phyloP scores from a whole-genome alignment of 2,329 filamentous ascomycete genomes.

The Fusarium sp. region DNA sequence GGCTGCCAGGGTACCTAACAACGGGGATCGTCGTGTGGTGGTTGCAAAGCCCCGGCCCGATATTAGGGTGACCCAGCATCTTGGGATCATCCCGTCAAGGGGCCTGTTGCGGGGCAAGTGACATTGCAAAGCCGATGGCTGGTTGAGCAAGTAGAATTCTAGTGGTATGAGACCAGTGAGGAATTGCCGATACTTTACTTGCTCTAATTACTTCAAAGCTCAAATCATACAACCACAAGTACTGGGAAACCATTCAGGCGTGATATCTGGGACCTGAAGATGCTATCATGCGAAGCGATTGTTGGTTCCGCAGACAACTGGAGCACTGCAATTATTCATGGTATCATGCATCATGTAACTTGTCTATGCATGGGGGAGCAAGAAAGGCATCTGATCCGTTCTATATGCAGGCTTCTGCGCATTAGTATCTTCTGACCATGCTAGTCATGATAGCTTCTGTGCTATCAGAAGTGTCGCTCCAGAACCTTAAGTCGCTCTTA shows the following conservation, averaged over 20 bases:
- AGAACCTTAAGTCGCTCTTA: background rate
- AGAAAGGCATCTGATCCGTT: conserved; percentile 25
- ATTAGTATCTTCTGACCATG: conserved; percentile 21
- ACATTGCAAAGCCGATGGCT: background rate
- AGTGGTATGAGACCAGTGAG: background rate
- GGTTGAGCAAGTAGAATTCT: conserved; percentile 2
- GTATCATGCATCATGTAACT: conserved; percentile 42
- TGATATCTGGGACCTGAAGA: conserved; percentile 9
- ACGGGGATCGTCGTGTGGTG: conserved; percentile 32
- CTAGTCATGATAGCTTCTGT: background rate
- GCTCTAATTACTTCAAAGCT: background rate
- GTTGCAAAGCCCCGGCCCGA: conserved; percentile 42
- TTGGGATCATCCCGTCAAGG: conserved; percentile 39
- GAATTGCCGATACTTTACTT: background rate
- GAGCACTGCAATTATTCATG: conserved; percentile 27
- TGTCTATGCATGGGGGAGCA: conserved; percentile 30
- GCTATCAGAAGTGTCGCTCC: background rate
- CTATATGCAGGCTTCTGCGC: conserved; percentile 34
- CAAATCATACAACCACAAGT: background rate
- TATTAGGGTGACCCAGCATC: conserved; percentile 43
- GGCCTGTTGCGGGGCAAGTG: conserved; percentile 40
- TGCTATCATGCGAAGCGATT: conserved; percentile 19
- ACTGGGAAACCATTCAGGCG: background rate
- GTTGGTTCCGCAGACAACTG: conserved; percentile 29
- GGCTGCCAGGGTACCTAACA: conserved; percentile 7